A percentile compares a stretch with the other conserved stretches of the same genome.
Conservation (phyloP, 1,139 yeast genomes). For the Hanseniaspora gamundiae region DNA sequence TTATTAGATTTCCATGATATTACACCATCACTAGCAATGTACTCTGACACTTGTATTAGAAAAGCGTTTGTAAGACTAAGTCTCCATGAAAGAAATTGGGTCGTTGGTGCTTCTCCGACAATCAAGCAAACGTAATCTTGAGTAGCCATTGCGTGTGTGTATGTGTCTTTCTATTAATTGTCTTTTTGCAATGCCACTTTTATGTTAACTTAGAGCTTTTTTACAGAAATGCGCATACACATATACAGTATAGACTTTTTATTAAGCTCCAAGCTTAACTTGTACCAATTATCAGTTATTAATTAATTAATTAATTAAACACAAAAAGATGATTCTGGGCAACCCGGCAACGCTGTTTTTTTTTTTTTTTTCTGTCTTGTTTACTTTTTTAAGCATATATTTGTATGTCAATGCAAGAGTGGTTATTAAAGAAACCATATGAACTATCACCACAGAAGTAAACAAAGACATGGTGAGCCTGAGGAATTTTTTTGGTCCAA, state of each 20-base stretch:
- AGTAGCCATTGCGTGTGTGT: background rate
- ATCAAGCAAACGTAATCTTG: constrained; percentile 5
- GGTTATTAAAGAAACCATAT: background rate
- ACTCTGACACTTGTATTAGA: constrained; percentile 18
- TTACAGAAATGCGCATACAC: too few species aligned
- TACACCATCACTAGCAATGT: constrained; percentile 21
- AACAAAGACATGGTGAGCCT: background rate
- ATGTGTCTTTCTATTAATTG: background rate
- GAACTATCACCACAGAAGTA: too few species aligned
- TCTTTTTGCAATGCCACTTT: background rate
- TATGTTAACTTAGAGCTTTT: too few species aligned
- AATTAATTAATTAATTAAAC: background rate
- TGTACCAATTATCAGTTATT: too few species aligned
- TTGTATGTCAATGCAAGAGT: background rate
- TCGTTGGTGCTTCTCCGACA: constrained; percentile 23
- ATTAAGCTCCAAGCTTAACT: too few species aligned
- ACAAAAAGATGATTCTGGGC: background rate
- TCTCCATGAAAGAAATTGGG: constrained; percentile 23
- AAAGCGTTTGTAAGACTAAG: constrained; percentile 19
- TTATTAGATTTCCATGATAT: constrained; percentile 23
- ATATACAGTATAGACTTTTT: too few species aligned
- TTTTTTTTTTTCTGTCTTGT: background rate
- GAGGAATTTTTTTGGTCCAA: constrained; percentile 9
- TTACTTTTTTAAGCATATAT: constrained; percentile 1
- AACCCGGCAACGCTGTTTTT: background rate